Evolutionary conservation across 2,329 filamentous ascomycete species (phyloP).

Genomic region (Allantophomopsis lycopodina): DNA sequence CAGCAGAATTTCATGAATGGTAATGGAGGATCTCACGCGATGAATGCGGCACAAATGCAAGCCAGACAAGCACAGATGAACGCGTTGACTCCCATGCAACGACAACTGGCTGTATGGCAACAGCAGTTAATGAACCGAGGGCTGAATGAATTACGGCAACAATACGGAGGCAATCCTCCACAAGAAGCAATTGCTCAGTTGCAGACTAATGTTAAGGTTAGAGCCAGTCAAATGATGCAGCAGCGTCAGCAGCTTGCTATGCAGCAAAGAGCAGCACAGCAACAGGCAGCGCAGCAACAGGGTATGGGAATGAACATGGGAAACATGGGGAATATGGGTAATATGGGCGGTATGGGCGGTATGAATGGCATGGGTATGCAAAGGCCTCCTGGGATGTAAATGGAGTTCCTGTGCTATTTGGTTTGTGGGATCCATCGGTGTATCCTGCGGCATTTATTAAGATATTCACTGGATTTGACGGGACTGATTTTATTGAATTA

Average conservation of each 20-base stretch:
- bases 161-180: conserved; percentile 2
- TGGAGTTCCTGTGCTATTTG: no score
- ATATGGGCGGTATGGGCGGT: conserved; percentile 1
- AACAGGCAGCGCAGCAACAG: conserved; percentile 11
- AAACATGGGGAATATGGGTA: conserved; percentile 11
- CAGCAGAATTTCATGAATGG: conserved; percentile 15
- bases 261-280: conserved; percentile 15
- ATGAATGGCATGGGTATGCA: conserved; percentile 13
- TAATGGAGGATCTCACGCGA: conserved; percentile 23
- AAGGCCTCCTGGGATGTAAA: conserved; percentile 5
- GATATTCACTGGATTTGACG: no score
- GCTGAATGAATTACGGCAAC: conserved; percentile 25
- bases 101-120: conserved; percentile 14
- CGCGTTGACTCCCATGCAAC: conserved; percentile 11
- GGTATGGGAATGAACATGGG: conserved; percentile 4
- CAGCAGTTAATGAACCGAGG: conserved; percentile 24
- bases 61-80: conserved; percentile 19
- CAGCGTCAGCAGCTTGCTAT: conserved; percentile 10
- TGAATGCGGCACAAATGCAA: conserved; percentile 19
- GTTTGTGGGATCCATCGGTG: no score
- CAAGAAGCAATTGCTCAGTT: background rate
- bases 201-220: conserved; percentile 2
- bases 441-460: no score
- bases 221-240: conserved; percentile 13
- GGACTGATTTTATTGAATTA: no score